phyloP scores from a whole-genome alignment of 257 asterid species.

The Linaria vulgaris region DNA sequence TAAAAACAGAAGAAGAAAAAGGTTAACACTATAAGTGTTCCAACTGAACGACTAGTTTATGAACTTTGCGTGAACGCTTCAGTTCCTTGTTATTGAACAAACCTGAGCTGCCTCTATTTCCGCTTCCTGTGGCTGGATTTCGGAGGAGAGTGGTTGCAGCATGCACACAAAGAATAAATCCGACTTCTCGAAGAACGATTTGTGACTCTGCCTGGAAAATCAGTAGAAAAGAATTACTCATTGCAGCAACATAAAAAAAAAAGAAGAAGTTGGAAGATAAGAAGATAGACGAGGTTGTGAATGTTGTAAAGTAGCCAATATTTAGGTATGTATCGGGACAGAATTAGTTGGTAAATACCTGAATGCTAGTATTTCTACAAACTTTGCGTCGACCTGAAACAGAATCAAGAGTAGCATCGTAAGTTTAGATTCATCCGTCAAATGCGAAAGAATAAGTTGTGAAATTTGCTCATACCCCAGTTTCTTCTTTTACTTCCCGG shows the following conservation, averaged over 20 bases:
- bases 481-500: conserved; percentile 98
- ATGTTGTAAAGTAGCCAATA: not conserved
- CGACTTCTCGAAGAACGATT: conserved; percentile 77
- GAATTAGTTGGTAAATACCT: conserved; percentile 45
- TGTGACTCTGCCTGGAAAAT: conserved; percentile 77
- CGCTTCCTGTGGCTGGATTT: conserved; percentile 68
- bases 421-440: not conserved
- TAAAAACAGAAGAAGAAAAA: not conserved
- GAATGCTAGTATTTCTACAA: conserved; percentile 81
- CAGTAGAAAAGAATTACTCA: not conserved
- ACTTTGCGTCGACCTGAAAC: conserved; percentile 73
- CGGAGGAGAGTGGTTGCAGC: conserved; percentile 77
- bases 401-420: conserved; percentile 13
- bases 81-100: conserved; percentile 1
- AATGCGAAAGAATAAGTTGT: not conserved
- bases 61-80: not conserved
- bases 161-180: conserved; percentile 90
- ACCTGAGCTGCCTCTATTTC: conserved; percentile 99
- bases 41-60: not conserved
- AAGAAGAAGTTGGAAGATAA: not conserved
- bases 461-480: conserved; percentile 66
- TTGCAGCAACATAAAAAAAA: conserved; percentile 11
- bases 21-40: not conserved
- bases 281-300: not conserved
- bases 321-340: not conserved